These are phyloP conservation scores for Naumovozyma castellii DNA, from an alignment of 805 yeast genomes.

Conservation along the genomic window DNA sequence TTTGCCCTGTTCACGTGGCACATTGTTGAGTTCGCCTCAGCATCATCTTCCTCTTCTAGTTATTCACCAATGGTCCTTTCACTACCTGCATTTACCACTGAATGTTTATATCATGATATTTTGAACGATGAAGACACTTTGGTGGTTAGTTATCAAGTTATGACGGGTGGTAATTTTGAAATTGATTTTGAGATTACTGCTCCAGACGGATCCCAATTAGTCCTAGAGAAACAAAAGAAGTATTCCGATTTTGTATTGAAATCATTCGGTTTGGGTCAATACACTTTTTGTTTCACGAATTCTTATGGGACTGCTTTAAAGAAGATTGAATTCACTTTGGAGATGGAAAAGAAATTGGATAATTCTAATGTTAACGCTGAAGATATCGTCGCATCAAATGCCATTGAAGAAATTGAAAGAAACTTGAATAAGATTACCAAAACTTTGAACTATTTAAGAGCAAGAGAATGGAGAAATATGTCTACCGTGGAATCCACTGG, in stretches of 20 bases:
- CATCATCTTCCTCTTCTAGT: not conserved
- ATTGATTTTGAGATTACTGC: constrained; percentile 52
- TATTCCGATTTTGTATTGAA: constrained; percentile 53
- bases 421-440: constrained; percentile 49
- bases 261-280: constrained; percentile 52
- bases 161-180: constrained; percentile 60
- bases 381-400: constrained; percentile 44
- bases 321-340: constrained; percentile 54
- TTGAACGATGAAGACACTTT: constrained; percentile 31
- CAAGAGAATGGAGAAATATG: constrained; percentile 95
- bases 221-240: constrained; percentile 46
- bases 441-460: constrained; percentile 76
- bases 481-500: constrained; percentile 79
- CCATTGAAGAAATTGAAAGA: constrained; percentile 49
- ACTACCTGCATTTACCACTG: constrained; percentile 36
- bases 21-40: not conserved
- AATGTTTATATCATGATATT: constrained; percentile 35
- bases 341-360: constrained; percentile 33
- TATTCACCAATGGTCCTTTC: constrained; percentile 30
- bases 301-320: constrained; percentile 55
- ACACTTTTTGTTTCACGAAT: constrained; percentile 57
- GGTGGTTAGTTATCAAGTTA: constrained; percentile 41
- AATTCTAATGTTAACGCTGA: constrained; percentile 32
- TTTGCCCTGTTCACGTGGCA: not conserved
- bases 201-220: constrained; percentile 42